These are phyloP conservation scores for Centaurea solstitialis DNA, from an alignment of 129 eudicot species.

Conservation along the genomic window DNA sequence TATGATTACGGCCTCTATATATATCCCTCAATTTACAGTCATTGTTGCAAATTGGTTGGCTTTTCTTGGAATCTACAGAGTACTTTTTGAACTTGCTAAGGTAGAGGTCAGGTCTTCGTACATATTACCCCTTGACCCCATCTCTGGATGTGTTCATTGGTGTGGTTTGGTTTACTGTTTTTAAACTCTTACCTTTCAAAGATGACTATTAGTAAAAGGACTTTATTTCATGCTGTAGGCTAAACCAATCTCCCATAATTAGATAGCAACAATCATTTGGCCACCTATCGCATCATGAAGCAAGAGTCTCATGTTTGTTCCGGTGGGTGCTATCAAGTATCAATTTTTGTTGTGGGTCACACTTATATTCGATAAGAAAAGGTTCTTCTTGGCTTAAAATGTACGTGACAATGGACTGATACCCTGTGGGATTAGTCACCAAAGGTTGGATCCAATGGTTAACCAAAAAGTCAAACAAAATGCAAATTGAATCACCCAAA, in stretches of 20 bases:
- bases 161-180: background rate
- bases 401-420: too few relatives aligned
- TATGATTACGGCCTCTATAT: background rate
- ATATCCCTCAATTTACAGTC: background rate
- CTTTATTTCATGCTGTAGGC: background rate
- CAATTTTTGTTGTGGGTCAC: background rate
- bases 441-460: background rate
- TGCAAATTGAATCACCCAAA: too few relatives aligned
- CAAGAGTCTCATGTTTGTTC: too few relatives aligned
- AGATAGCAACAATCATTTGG: background rate
- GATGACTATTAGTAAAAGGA: background rate
- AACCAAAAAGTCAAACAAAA: background rate
- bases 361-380: too few relatives aligned
- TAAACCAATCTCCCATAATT: background rate
- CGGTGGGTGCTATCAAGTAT: too few relatives aligned
- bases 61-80: background rate
- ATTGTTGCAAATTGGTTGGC: background rate
- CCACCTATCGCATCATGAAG: background rate
- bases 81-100: background rate
- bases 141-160: background rate
- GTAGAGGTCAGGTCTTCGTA: background rate
- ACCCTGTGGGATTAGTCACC: background rate
- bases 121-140: background rate
- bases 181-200: background rate
- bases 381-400: too few relatives aligned